Percentiles rank a stretch among this genome's conserved stretches.
These are phyloP conservation scores for Rhynchosporium secalis DNA, from an alignment of 2,329 filamentous ascomycete species.

Conservation along the genomic window DNA sequence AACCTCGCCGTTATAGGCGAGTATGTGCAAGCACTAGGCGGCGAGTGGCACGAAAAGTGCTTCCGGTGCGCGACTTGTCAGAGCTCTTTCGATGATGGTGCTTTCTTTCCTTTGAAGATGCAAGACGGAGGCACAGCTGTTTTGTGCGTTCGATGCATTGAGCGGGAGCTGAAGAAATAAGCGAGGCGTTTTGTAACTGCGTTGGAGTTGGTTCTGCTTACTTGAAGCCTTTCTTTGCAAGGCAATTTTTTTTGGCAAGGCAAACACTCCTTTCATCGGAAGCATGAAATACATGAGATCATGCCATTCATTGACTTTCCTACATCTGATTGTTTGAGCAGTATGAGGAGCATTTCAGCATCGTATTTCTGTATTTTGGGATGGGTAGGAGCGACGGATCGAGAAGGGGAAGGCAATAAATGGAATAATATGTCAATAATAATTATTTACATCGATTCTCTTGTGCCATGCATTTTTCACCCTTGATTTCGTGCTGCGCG, in stretches of 20 bases:
- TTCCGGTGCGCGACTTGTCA: conserved; percentile 74
- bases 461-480: no score
- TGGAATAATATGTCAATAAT: conserved; percentile 4
- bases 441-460: not conserved
- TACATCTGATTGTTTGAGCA: conserved; percentile 15
- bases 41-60: conserved; percentile 91
- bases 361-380: not conserved
- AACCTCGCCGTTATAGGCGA: conserved; percentile 81
- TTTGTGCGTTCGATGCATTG: conserved; percentile 61
- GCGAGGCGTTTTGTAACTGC: not conserved
- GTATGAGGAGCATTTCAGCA: not conserved
- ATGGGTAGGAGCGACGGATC: not conserved
- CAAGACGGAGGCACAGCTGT: conserved; percentile 51
- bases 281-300: conserved; percentile 22
- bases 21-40: conserved; percentile 84
- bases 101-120: conserved; percentile 61
- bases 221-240: conserved; percentile 18
- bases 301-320: conserved; percentile 27
- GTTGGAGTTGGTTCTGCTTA: conserved; percentile 13
- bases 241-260: not conserved
- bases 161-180: conserved; percentile 57
- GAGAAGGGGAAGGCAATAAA: not conserved
- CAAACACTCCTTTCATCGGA: not conserved
- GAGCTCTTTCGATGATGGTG: conserved; percentile 62
- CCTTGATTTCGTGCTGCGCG: not conserved